Conservation (phyloP, 2,329 filamentous ascomycete genomes). For the Periconia macrospinosa region DNA sequence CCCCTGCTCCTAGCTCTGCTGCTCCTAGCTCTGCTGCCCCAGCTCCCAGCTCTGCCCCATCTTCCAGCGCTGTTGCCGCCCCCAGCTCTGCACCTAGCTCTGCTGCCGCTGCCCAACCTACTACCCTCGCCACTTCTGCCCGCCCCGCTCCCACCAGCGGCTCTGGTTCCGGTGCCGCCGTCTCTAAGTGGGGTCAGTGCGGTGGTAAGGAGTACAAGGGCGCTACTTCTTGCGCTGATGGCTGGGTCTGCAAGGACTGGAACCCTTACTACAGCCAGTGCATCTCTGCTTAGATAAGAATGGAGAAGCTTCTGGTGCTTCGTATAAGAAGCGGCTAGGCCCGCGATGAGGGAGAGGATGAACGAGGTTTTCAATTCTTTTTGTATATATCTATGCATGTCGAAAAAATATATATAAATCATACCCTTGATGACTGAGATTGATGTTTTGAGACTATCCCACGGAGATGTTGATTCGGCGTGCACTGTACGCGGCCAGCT, state of each 20-base stretch:
- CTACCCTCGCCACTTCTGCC: background rate
- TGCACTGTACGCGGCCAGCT: too few species aligned
- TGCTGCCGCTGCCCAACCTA: background rate
- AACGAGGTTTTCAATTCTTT: background rate
- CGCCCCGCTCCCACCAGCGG: background rate
- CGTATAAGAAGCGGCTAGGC: too few species aligned
- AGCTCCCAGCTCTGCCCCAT: conserved; percentile 7
- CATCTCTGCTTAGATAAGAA: background rate
- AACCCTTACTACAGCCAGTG: background rate
- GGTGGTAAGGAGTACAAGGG: background rate
- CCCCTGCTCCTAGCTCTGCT: conserved; percentile 11
- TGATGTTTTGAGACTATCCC: too few species aligned
- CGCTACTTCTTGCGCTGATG: background rate
- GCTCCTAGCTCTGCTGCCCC: conserved; percentile 12
- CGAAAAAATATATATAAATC: too few species aligned
- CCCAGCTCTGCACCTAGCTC: conserved; percentile 10
- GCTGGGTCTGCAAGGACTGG: background rate
- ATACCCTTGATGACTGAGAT: too few species aligned
- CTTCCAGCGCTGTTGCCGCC: conserved; percentile 9
- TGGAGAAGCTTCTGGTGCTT: background rate
- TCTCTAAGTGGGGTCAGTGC: background rate
- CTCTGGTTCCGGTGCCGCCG: background rate
- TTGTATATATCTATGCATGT: background rate
- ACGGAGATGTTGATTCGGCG: too few species aligned
- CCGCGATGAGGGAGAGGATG: background rate